Percentiles rank a stretch among this genome's conserved stretches.
Evolutionary conservation across 148 eudicot genomes (phyloP).

Genomic region (Oxyria digyna): DNA sequence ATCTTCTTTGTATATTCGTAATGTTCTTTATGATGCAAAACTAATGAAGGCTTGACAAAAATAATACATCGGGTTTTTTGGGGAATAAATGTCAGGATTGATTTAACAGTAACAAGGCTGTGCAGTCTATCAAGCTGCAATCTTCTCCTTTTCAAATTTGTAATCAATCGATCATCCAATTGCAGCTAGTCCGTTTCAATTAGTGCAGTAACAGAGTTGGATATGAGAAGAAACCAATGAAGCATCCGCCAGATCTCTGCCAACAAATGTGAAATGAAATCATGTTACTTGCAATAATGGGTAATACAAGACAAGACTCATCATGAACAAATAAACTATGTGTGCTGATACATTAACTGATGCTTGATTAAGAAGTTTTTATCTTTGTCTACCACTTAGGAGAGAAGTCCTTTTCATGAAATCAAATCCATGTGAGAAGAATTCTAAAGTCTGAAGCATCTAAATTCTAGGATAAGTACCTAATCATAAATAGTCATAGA

Average conservation of each 20-base stretch:
- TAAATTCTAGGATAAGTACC: background rate
- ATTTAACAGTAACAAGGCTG: background rate
- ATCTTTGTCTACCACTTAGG: background rate
- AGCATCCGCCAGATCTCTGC: background rate
- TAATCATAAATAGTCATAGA: background rate
- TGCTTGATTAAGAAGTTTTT: background rate
- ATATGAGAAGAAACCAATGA: background rate
- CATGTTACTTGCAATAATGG: background rate
- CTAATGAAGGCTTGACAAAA: background rate
- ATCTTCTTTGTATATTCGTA: background rate
- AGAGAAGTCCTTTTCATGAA: background rate
- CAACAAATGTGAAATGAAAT: background rate
- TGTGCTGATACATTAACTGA: background rate
- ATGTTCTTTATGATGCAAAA: background rate
- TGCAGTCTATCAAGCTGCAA: background rate
- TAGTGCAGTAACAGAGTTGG: background rate
- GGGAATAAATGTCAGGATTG: background rate
- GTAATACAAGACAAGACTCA: background rate
- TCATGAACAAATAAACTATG: background rate
- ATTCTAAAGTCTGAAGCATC: background rate
- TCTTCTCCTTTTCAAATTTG: background rate
- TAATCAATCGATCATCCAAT: background rate
- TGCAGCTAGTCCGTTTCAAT: background rate
- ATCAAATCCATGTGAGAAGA: background rate
- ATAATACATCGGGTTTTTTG: background rate